Percentiles rank a stretch among this genome's conserved stretches.
These are phyloP conservation scores for Capsicum pubescens DNA, from an alignment of 257 asterid species.

Conservation along the genomic window DNA sequence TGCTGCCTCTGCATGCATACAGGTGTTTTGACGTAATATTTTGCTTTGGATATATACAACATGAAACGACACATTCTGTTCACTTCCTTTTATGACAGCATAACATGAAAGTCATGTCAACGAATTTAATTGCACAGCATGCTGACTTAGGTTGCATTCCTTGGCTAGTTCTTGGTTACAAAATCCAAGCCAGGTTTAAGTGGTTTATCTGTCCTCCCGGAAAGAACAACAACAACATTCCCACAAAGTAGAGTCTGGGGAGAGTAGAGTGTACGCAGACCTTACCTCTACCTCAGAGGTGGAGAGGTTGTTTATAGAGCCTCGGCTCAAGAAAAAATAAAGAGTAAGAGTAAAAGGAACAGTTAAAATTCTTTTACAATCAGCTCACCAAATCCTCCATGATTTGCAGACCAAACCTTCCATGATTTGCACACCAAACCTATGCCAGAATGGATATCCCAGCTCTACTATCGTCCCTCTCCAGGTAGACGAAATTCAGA, in stretches of 20 bases:
- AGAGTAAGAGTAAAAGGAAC: neutral
- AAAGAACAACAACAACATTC: neutral
- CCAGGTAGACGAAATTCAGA: slow-evolving; percentile 6
- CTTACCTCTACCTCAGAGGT: too few species aligned
- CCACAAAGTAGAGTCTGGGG: too few species aligned
- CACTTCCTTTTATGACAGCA: neutral
- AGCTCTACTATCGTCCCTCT: neutral
- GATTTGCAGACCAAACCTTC: neutral
- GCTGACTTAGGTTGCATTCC: slow-evolving; percentile 15
- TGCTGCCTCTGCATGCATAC: slow-evolving; percentile 1
- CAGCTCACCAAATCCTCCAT: neutral
- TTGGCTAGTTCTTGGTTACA: neutral
- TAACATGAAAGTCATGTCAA: neutral
- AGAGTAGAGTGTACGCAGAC: too few species aligned
- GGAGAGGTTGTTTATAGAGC: too few species aligned
- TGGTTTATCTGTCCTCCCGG: slow-evolving; percentile 13
- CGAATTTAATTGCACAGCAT: neutral
- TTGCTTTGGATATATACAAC: neutral
- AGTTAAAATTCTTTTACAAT: neutral
- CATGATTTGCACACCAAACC: neutral
- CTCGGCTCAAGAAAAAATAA: too few species aligned
- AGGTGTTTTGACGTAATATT: neutral
- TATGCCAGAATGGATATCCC: neutral
- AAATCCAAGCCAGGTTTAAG: neutral
- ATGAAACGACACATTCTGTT: neutral